Percentiles rank a stretch among this genome's conserved stretches.
Conservation (phyloP, 129 eudicot genomes). For the Kitagawia praeruptora region DNA sequence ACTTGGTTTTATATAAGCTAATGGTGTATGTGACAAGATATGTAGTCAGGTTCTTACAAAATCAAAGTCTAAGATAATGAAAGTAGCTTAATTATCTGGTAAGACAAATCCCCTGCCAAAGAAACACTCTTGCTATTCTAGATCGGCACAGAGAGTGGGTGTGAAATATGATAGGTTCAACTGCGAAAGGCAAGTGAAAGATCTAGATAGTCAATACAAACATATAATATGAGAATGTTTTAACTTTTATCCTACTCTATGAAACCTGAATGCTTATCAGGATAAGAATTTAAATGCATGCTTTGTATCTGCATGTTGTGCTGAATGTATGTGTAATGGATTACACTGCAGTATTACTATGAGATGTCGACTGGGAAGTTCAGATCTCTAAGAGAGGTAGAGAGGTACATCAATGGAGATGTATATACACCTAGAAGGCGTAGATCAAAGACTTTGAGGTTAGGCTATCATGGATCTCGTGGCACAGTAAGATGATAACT, state of each 20-base stretch:
- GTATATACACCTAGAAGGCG: slow-evolving; percentile 21
- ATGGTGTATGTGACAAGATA: background rate
- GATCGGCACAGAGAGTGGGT: background rate
- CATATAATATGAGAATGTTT: too few species aligned
- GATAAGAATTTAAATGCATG: background rate
- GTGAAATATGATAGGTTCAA: background rate
- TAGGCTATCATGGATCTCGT: slow-evolving; percentile 11
- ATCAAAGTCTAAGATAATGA: background rate
- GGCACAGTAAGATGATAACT: slow-evolving; percentile 20
- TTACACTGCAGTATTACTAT: slow-evolving; percentile 45
- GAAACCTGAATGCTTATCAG: background rate
- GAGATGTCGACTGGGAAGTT: slow-evolving; percentile 60
- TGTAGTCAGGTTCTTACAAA: background rate
- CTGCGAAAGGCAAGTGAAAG: background rate
- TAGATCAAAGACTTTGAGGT: slow-evolving; percentile 15
- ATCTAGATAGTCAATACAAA: too few species aligned
- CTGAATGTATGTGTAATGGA: background rate
- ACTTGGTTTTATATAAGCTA: background rate
- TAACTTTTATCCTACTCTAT: background rate
- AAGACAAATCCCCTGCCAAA: background rate
- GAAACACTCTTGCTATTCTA: background rate
- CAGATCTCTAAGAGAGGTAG: slow-evolving; percentile 56
- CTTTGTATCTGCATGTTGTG: background rate
- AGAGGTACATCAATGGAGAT: slow-evolving; percentile 49
- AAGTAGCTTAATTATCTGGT: too few species aligned